Base-by-base conservation (phyloP, 371 early-diverging fungal genomes). In the Mucor racemosus region DNA sequence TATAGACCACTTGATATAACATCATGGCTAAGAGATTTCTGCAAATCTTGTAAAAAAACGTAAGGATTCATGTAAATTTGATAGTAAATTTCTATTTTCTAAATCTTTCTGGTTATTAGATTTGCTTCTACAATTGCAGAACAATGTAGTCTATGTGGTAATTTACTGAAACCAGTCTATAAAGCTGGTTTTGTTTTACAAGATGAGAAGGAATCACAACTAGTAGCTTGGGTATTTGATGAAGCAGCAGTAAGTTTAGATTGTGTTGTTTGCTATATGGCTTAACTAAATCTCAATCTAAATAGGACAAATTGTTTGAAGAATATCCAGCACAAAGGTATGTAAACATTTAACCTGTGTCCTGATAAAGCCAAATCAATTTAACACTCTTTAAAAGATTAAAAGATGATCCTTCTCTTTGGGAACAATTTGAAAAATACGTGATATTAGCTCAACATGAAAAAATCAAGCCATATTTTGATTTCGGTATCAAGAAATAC, bases 181-280 rank as follows among this genome's bases (percentile, higher is more conserved):
- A 11, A 48, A 36, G 21, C 19, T 6, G 13, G 34, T 17, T 48
- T 61, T 13, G 9, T 48, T 1, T n/a, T 62, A 7, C 13, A 53
- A 26, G 62, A 62, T 39, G 40, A 53, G 17, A 13, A 21, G 0
- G 64, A 26, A 7, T 31, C 34, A 11, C 9, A 57, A 33, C 14
- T 64, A 34, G 15, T 17, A 10, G 57, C 34, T 9, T 56, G 33
- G 21, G 64, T 3, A 0, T 56, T 56, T 42, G 64, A 57, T 17
- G 53, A 42, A 33, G 57, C 38, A 11, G 64, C 64, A 8, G 63
- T 61, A 48, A 36, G 48, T 61, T 8, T 33, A 19, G 26, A 26
- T 26, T 26, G 26, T 26, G 26, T 26, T 26, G 26, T 26, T 26
- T 26, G 26, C 26, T 26, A 26, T 26, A 26, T 26, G 3, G 26